Conservation (phyloP, 345 rosid species). For the Linum tenue region DNA sequence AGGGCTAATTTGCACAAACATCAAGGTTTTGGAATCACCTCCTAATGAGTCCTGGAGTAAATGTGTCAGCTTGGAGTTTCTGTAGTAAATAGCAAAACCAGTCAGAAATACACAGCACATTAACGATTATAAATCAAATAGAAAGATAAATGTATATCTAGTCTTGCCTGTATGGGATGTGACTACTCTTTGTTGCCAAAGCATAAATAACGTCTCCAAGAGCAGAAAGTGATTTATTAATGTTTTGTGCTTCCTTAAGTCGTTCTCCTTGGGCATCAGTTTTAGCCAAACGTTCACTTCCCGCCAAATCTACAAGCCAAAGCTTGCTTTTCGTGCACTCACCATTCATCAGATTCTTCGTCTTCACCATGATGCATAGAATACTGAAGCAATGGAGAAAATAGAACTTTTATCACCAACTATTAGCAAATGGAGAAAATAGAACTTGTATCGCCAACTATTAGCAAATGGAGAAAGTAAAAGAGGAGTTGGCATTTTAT, state of each 20-base stretch:
- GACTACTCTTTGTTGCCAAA: constrained; percentile 75
- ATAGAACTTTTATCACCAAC: not conserved
- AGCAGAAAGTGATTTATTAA: constrained; percentile 87
- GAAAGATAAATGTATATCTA: constrained; percentile 4
- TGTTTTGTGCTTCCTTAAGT: constrained; percentile 93
- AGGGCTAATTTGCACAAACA: constrained; percentile 45
- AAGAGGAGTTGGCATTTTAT: not conserved
- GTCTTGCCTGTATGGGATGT: constrained; percentile 75
- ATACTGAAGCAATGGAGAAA: constrained; percentile 43
- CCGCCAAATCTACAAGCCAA: constrained; percentile 98
- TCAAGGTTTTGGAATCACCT: constrained; percentile 37
- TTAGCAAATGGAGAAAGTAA: not conserved
- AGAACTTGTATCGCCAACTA: not conserved
- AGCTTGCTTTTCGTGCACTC: constrained; percentile 95
- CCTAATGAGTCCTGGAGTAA: constrained; percentile 85
- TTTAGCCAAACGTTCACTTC: constrained; percentile 92
- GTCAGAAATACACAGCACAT: constrained; percentile 3
- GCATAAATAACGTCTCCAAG: constrained; percentile 93
- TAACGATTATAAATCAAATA: not conserved
- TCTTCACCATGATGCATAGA: constrained; percentile 81
- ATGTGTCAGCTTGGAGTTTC: constrained; percentile 97
- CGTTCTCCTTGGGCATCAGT: constrained; percentile 89
- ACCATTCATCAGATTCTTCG: constrained; percentile 70
- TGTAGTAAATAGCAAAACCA: constrained; percentile 23
- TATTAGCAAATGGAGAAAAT: not conserved